A percentile compares a stretch with the other conserved stretches of the same genome.
Evolutionary conservation across 1,284 basidiomycete species (phyloP).

Genomic region (Moesziomyces parantarcticus): DNA sequence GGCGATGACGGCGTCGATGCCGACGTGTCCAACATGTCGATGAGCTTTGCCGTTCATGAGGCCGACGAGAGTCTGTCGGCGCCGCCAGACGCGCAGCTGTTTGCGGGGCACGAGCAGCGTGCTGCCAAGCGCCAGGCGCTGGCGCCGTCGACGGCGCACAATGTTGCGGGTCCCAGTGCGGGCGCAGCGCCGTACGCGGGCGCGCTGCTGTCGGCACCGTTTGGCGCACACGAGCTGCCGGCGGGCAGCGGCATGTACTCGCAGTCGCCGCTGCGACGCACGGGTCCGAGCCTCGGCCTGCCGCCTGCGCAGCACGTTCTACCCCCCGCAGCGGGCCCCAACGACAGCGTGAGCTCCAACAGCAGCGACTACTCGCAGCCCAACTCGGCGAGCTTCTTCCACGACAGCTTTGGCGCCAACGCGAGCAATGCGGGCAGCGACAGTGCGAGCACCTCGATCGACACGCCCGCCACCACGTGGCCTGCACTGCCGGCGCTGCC

Average conservation of each 20-base stretch:
- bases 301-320: conserved; percentile 12
- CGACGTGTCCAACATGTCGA: conserved; percentile 40
- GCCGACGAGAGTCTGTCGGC: conserved; percentile 26
- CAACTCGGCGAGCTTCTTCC: conserved; percentile 42
- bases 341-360: conserved; percentile 42
- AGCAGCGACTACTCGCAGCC: conserved; percentile 49
- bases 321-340: conserved; percentile 11
- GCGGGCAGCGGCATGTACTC: conserved; percentile 19
- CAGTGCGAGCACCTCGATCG: conserved; percentile 39
- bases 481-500: conserved; percentile 27
- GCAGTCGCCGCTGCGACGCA: conserved; percentile 32
- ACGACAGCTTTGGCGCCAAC: conserved; percentile 44
- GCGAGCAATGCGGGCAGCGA: conserved; percentile 43
- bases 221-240: conserved; percentile 15
- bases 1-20: conserved; percentile 43
- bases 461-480: conserved; percentile 39
- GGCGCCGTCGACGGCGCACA: conserved; percentile 25
- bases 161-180: conserved; percentile 28
- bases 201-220: conserved; percentile 10
- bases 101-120: conserved; percentile 21
- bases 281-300: conserved; percentile 18
- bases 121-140: conserved; percentile 30
- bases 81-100: conserved; percentile 11
- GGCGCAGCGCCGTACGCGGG: conserved; percentile 13
- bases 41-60: conserved; percentile 20